Conservation (phyloP, 805 yeast genomes). For the Lipomyces kockii region DNA sequence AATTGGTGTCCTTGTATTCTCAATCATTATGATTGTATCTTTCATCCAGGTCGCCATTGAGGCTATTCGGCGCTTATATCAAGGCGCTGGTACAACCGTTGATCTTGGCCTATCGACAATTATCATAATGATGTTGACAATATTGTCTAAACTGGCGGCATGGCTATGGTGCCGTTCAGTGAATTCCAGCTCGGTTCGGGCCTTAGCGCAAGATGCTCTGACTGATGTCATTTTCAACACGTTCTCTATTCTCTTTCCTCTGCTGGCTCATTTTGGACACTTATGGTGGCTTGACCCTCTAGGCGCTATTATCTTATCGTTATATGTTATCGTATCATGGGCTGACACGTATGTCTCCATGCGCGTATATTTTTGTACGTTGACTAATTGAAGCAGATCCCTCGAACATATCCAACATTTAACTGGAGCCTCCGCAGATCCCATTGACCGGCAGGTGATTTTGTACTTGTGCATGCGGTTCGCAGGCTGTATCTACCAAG, state of each 20-base stretch:
- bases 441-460: slow-evolving; percentile 65
- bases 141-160: slow-evolving; percentile 61
- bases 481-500: slow-evolving; percentile 65
- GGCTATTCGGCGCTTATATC: slow-evolving; percentile 57
- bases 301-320: slow-evolving; percentile 68
- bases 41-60: slow-evolving; percentile 74
- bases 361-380: neutral
- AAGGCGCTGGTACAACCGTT: slow-evolving; percentile 47
- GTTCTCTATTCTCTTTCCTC: slow-evolving; percentile 68
- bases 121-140: slow-evolving; percentile 65
- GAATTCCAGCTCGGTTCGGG: slow-evolving; percentile 70
- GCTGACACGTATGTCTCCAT: slow-evolving; percentile 46
- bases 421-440: slow-evolving; percentile 72
- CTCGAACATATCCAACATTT: slow-evolving; percentile 74
- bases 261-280: slow-evolving; percentile 56
- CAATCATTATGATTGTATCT: slow-evolving; percentile 70
- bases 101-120: slow-evolving; percentile 57
- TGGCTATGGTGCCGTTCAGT: slow-evolving; percentile 66
- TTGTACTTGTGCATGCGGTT: slow-evolving; percentile 70
- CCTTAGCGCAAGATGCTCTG: slow-evolving; percentile 78
- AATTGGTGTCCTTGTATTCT: slow-evolving; percentile 73
- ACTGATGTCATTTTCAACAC: slow-evolving; percentile 74
- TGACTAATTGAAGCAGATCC: slow-evolving; percentile 46
- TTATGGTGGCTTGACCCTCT: slow-evolving; percentile 76
- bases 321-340: slow-evolving; percentile 71